Conservation (phyloP, 257 asterid genomes). For the Fraxinus cuspidata region DNA sequence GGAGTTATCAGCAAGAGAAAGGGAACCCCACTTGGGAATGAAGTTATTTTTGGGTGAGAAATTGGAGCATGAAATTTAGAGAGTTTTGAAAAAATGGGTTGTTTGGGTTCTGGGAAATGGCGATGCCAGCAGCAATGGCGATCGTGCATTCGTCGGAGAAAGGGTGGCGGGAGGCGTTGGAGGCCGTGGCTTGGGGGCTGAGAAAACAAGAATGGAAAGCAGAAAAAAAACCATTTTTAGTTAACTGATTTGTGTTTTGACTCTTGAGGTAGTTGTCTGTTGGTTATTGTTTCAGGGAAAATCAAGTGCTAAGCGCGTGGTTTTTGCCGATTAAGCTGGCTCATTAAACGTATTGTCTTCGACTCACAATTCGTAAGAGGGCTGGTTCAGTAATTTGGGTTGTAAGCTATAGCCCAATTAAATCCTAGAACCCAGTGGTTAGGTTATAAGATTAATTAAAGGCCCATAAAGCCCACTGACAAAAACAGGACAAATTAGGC, state of each 20-base stretch:
- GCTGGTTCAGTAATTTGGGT: background rate
- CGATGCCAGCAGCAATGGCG: constrained; percentile 43
- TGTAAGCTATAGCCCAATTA: too few species aligned
- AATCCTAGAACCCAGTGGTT: too few species aligned
- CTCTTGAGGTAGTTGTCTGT: constrained; percentile 14
- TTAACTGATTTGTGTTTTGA: background rate
- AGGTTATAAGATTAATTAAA: too few species aligned
- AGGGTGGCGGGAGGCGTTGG: constrained; percentile 36
- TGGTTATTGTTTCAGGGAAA: background rate
- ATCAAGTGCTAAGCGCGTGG: constrained; percentile 18
- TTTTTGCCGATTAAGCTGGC: background rate
- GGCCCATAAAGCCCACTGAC: too few species aligned
- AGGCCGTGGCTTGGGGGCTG: constrained; percentile 58
- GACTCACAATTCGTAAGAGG: background rate
- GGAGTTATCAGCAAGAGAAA: constrained; percentile 52
- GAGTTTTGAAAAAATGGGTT: constrained; percentile 44
- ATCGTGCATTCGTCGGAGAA: constrained; percentile 41
- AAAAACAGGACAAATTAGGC: too few species aligned
- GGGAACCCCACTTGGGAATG: constrained; percentile 64
- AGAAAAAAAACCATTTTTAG: constrained; percentile 62
- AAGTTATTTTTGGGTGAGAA: constrained; percentile 29
- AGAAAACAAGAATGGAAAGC: constrained; percentile 91
- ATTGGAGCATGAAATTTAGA: constrained; percentile 43
- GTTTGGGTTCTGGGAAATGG: constrained; percentile 42
- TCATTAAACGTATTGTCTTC: background rate